Evolutionary conservation across 768 basidiomycete genomes (phyloP), one percentile per base, ranked within the genome.

Genomic region (Boletales sp.): DNA sequence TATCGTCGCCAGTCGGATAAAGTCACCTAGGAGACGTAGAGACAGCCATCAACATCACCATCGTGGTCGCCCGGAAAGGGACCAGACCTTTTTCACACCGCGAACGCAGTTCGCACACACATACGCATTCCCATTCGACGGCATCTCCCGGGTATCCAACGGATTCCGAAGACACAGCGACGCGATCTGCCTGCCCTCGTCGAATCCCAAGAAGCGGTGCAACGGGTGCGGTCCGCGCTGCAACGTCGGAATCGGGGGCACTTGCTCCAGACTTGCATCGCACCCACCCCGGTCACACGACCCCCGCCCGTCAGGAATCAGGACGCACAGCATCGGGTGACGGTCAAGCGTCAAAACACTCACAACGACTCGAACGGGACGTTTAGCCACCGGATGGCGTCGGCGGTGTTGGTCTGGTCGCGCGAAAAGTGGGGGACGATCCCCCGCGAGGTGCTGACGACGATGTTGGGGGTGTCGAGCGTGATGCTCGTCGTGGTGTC

Each of bases 331-430:
- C 34, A 34, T 34, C 34, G 1, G 15, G 15, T 39, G 46, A 39
- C n/a, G 25, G 44, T 28, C 25, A 28, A 28, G 25, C 25, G 25
- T 28, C 25, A 28, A 28, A 28, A 28, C 21, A 76, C 84, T 79
- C 67, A 91, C 90, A 91, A 92, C 17, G 83, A 77, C 68, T 92
- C 90, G 59, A 90, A 91, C 1, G 89, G 82, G 0, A 90, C 69
- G 52, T 86, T 77, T 0, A 87, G 66, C 79, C 86, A 87, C 50
- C 65, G 74, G 31, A 88, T 76, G 1, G 80, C 74, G 9, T 68
- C 57, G 1, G 78, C 78, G 28, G 57, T 54, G 17, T 60, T 58
- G 19, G 75, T 66, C 49, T 87, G 80, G 58, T 89, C 87, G 39
- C 79, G 70, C 8, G 86, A 83, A 6, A 91, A 70, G 65, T 92